These are phyloP conservation scores for Yamadazyma jaroonii DNA, from an alignment of 1,139 yeast genomes.

Conservation along the genomic window DNA sequence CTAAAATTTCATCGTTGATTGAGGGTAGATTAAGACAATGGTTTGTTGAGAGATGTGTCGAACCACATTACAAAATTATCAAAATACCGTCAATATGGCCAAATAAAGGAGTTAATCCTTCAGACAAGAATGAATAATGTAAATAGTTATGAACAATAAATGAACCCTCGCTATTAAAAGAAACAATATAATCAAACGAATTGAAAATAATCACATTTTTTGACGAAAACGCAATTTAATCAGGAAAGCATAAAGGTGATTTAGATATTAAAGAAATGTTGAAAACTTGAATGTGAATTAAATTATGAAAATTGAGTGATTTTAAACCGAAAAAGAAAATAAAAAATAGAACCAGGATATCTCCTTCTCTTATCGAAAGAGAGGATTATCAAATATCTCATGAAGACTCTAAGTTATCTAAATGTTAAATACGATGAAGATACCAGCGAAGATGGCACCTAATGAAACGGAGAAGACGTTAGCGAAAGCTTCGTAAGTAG, in stretches of 20 bases:
- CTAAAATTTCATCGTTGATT: conserved; percentile 81
- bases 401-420: conserved; percentile 6
- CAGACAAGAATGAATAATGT: conserved; percentile 2
- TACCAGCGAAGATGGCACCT: conserved; percentile 21
- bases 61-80: conserved; percentile 86
- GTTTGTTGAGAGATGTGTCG: conserved; percentile 91
- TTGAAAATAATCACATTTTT: not conserved
- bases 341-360: conserved; percentile 1
- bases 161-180: not conserved
- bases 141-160: not conserved
- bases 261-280: too few species aligned
- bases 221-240: not conserved
- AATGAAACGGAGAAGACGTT: conserved; percentile 17
- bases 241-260: too few species aligned
- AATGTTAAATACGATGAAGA: conserved; percentile 15
- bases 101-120: conserved; percentile 10
- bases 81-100: conserved; percentile 91
- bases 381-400: not conserved
- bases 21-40: conserved; percentile 82
- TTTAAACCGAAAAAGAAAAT: not conserved
- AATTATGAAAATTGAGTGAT: not conserved
- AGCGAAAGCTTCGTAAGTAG: conserved; percentile 18
- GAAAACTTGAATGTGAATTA: not conserved
- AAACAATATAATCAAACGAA: not conserved
- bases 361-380: conserved; percentile 1